Percentiles rank a stretch among this genome's conserved stretches.
Conservation (phyloP, 768 basidiomycete genomes). For the Coprinopsis sp. region DNA sequence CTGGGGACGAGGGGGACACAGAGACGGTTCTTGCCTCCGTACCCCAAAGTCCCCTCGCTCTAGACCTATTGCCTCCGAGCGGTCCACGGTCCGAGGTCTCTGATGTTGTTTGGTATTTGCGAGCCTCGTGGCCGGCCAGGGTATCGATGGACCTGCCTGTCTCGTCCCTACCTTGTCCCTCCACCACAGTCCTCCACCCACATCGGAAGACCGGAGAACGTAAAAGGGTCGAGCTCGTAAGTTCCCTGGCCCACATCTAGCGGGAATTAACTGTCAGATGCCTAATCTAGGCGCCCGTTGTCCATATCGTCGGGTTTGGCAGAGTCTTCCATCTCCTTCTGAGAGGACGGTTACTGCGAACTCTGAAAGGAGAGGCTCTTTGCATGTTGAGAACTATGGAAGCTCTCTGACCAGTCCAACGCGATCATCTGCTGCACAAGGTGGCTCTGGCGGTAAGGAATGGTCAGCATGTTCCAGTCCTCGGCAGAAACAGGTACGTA, state of each 20-base stretch:
- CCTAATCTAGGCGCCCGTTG: not conserved
- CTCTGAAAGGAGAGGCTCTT: not conserved
- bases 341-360: not conserved
- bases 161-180: not conserved
- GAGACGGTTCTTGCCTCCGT: no score
- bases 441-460: not conserved
- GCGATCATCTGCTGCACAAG: not conserved
- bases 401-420: not conserved
- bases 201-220: constrained; percentile 3
- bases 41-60: no score
- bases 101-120: not conserved
- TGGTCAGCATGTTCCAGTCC: not conserved
- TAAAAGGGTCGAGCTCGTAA: not conserved
- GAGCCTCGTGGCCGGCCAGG: constrained; percentile 5
- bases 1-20: no score
- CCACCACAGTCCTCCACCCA: not conserved
- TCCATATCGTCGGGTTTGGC: not conserved
- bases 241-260: not conserved
- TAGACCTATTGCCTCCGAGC: no score
- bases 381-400: constrained; percentile 2
- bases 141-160: constrained; percentile 7
- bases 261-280: not conserved
- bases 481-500: constrained; percentile 1
- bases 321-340: no score
- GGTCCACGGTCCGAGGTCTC: constrained; percentile 3